A percentile compares a stretch with the other conserved stretches of the same genome.
phyloP scores from a whole-genome alignment of 495 filamentous ascomycete species.

The Penicillium dipodomyicola region DNA sequence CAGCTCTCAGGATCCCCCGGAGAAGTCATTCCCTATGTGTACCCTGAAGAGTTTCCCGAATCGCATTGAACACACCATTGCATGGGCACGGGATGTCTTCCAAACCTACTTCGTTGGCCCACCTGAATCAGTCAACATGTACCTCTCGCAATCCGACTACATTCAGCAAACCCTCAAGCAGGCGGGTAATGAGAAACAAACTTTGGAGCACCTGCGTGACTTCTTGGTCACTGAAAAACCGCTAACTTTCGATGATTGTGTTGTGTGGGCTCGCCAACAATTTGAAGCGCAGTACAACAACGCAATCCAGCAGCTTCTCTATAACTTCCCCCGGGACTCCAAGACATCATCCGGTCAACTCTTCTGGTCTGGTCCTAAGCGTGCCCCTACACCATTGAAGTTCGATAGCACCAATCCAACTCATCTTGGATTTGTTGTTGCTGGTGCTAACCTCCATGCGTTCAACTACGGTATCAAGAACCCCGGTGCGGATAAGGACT shows the following conservation, averaged over 20 bases:
- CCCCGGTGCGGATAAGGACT: slow-evolving; percentile 61
- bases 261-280: slow-evolving; percentile 86
- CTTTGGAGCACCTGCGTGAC: slow-evolving; percentile 83
- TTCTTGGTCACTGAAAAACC: slow-evolving; percentile 93
- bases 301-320: slow-evolving; percentile 91
- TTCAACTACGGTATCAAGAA: slow-evolving; percentile 96
- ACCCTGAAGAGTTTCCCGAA: slow-evolving; percentile 98
- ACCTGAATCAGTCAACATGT: slow-evolving; percentile 92
- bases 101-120: slow-evolving; percentile 90
- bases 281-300: slow-evolving; percentile 99
- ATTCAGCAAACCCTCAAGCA: slow-evolving; percentile 87
- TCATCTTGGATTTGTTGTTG: slow-evolving; percentile 81
- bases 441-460: slow-evolving; percentile 88
- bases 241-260: slow-evolving; percentile 90
- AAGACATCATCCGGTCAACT: slow-evolving; percentile 80
- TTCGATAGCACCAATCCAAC: slow-evolving; percentile 82
- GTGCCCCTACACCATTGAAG: slow-evolving; percentile 85
- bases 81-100: slow-evolving; percentile 95
- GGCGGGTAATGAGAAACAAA: slow-evolving; percentile 94
- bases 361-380: slow-evolving; percentile 99
- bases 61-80: slow-evolving; percentile 98
- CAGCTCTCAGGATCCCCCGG: slow-evolving; percentile 95
- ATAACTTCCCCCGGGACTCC: slow-evolving; percentile 96
- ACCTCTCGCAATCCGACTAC: slow-evolving; percentile 88
- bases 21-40: slow-evolving; percentile 99